phyloP scores from a whole-genome alignment of 208 protist species.

The Crithidia brevicula region DNA sequence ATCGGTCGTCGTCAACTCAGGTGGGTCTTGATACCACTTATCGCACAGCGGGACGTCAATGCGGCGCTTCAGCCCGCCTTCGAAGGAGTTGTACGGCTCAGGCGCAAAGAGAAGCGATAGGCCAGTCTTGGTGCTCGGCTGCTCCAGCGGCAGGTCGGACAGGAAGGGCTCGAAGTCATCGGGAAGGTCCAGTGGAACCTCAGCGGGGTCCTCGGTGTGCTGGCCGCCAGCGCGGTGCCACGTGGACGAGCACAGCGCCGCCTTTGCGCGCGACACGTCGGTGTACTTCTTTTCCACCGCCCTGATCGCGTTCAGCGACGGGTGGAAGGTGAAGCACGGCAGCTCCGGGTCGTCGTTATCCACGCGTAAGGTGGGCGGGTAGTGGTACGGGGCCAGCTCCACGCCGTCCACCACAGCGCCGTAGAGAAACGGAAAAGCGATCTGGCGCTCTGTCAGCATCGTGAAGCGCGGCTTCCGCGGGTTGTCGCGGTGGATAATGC shows the following conservation, averaged over 20 bases:
- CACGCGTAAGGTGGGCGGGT: conserved; percentile 92
- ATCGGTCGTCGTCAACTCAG: conserved; percentile 66
- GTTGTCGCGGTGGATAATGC: conserved; percentile 99
- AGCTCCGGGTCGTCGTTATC: conserved; percentile 96
- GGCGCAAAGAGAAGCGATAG: conserved; percentile 98
- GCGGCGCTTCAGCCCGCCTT: conserved; percentile 94
- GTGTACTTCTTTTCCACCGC: conserved; percentile 58
- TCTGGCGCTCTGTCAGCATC: conserved; percentile 99
- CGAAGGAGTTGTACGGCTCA: conserved; percentile 97
- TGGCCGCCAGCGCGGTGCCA: conserved; percentile 24
- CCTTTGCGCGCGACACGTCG: conserved; percentile 25
- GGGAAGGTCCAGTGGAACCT: conserved; percentile 45
- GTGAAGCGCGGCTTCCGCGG: conserved; percentile 89
- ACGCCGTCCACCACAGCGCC: conserved; percentile 97
- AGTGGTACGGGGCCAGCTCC: conserved; percentile 95
- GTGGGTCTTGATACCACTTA: conserved; percentile 97
- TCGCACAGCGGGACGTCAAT: conserved; percentile 99
- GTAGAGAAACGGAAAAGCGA: conserved; percentile 99
- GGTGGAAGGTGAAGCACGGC: conserved; percentile 99
- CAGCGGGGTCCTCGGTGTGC: conserved; percentile 33
- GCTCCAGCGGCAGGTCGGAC: conserved; percentile 89
- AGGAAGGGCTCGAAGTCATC: conserved; percentile 86
- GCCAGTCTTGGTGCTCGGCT: conserved; percentile 91
- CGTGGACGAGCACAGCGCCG: conserved; percentile 46
- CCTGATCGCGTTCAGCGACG: conserved; percentile 98